Evolutionary conservation across 164 flowering plant species (phyloP), one percentile per base, ranked within the genome.

Genomic region (Vitis labrusca): DNA sequence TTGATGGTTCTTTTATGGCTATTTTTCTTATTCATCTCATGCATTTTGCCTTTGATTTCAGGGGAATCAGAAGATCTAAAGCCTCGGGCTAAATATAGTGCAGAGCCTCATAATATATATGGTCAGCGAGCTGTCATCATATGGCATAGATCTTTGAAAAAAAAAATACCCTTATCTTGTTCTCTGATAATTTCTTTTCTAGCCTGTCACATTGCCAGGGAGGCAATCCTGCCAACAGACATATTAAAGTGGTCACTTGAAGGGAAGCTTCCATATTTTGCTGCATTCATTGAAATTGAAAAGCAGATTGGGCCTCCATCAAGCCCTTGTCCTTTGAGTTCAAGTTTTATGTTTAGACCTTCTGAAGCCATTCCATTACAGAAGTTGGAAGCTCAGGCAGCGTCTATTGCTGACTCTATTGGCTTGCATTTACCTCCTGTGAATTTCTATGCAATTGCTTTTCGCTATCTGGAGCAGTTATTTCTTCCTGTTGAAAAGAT

Each of bases 381-480:
- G 80, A 85, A 77, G 60, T 66, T 91, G 59, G 98, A 91, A 76
- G 66, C 91, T 37, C 27, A 70, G 67, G 97, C 99, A 16, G 97
- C 92, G 37, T 73, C 69, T 3, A 71, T 93, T 80, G 94, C 98
- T 52, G 68, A 80, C 50, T 66, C 70, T 49, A 82, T 89, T 19
- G 92, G 94, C 17, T 82, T 93, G 72, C 71, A 83, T 51, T 84
- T 93, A 68, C 99, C 98, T 71, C 93, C 99, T 1, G 94, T 91
- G 54, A 91, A 93, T 70, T 93, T 93, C 71, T 74, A 81, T 74
- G 79, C 78, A 23, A 85, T 95, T 65, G 89, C 92, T 64, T 74
- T 68, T 1, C 89, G 94, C 17, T 95, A 80, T 88, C 88, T 91
- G 23, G 72, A 67, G 30, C 66, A 81, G 70, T 78, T 93, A 37